phyloP scores from a whole-genome alignment of 345 rosid species.

The Eutrema japonicum region DNA sequence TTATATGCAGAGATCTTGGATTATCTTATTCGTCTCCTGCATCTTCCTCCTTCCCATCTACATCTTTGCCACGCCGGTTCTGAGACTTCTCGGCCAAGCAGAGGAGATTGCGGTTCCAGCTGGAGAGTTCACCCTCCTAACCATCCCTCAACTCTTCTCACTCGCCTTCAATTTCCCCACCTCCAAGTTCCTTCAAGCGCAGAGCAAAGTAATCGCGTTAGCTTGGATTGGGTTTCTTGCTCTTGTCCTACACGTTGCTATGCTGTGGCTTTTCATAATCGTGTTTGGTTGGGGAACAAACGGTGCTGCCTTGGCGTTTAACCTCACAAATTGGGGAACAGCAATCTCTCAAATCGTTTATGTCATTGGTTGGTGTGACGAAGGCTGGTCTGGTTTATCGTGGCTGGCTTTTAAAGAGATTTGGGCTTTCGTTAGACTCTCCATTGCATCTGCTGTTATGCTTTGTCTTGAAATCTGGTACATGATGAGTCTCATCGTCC shows the following conservation, averaged over 20 bases:
- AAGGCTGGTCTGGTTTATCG: slow-evolving; percentile 71
- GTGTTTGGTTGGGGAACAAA: slow-evolving; percentile 53
- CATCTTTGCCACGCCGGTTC: slow-evolving; percentile 65
- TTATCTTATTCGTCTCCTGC: slow-evolving; percentile 55
- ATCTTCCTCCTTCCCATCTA: slow-evolving; percentile 60
- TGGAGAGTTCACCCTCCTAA: slow-evolving; percentile 57
- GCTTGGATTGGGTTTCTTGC: slow-evolving; percentile 64
- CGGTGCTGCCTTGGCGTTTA: slow-evolving; percentile 75
- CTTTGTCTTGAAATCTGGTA: slow-evolving; percentile 88
- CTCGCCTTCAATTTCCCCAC: slow-evolving; percentile 66
- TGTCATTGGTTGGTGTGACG: slow-evolving; percentile 61
- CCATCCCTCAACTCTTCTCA: slow-evolving; percentile 70
- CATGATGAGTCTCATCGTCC: slow-evolving; percentile 77
- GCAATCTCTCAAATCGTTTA: slow-evolving; percentile 56
- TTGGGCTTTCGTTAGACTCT: slow-evolving; percentile 78
- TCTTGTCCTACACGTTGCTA: slow-evolving; percentile 47
- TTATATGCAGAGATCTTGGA: slow-evolving; percentile 84
- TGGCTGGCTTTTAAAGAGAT: slow-evolving; percentile 66
- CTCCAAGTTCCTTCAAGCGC: slow-evolving; percentile 81
- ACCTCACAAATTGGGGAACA: slow-evolving; percentile 56
- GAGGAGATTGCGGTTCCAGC: slow-evolving; percentile 60
- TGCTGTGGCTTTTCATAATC: slow-evolving; percentile 57
- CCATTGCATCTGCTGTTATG: slow-evolving; percentile 82
- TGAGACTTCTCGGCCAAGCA: slow-evolving; percentile 63
- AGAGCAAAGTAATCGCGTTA: slow-evolving; percentile 62